phyloP scores from a whole-genome alignment of 2,329 filamentous ascomycete genomes.

The Penicillium freii region DNA sequence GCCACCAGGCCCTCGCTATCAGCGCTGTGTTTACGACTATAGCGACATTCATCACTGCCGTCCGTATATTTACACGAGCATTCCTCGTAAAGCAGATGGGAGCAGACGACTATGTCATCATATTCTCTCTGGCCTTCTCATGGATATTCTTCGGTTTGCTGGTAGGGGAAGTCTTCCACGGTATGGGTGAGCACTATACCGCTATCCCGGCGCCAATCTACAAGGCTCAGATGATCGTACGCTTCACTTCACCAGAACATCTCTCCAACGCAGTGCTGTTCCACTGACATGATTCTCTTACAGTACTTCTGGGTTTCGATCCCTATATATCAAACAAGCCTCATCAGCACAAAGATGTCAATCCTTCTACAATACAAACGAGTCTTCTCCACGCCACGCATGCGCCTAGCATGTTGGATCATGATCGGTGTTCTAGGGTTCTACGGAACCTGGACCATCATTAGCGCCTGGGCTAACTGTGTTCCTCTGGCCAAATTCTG shows the following conservation, averaged over 20 bases:
- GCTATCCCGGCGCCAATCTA: conserved; percentile 20
- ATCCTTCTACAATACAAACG: conserved; percentile 39
- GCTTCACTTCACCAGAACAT: background rate
- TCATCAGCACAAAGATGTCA: conserved; percentile 37
- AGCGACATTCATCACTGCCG: conserved; percentile 33
- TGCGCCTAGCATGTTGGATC: conserved; percentile 33
- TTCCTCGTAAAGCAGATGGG: conserved; percentile 37
- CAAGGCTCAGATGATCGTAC: conserved; percentile 29
- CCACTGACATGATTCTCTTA: background rate
- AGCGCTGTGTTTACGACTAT: conserved; percentile 34
- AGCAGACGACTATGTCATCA: conserved; percentile 39
- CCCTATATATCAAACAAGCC: conserved; percentile 35
- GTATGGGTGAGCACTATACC: conserved; percentile 29
- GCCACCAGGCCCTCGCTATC: conserved; percentile 27
- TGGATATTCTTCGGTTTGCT: conserved; percentile 33
- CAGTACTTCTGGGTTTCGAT: conserved; percentile 35
- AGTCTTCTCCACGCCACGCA: conserved; percentile 32
- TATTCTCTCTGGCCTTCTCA: conserved; percentile 34
- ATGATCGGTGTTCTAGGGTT: conserved; percentile 36
- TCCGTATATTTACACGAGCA: conserved; percentile 43
- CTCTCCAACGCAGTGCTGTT: background rate
- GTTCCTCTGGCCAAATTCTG: conserved; percentile 33
- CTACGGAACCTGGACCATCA: conserved; percentile 33
- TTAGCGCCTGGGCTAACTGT: conserved; percentile 34
- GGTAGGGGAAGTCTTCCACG: conserved; percentile 31